Conservation (phyloP, 177 flowering plant species). For the Vitis hybrid region DNA sequence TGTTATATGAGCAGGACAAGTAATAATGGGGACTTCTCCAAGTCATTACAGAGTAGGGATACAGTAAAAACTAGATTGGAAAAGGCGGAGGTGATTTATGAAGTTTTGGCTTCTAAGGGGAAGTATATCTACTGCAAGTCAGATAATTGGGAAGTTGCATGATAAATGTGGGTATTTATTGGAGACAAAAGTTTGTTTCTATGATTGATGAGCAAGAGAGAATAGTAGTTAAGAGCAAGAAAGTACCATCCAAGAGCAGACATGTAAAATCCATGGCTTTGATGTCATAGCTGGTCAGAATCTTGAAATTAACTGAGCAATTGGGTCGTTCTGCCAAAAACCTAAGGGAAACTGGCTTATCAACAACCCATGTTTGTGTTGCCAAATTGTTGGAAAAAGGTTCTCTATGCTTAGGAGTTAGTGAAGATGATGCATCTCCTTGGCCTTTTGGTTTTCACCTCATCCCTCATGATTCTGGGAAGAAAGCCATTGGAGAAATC, state of each 20-base stretch:
- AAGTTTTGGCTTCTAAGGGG: no score
- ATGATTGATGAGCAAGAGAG: constrained; percentile 8
- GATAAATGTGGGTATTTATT: no score
- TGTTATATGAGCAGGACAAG: no score
- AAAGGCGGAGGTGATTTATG: no score
- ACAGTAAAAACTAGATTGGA: no score
- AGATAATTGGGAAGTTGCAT: no score
- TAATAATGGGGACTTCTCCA: no score
- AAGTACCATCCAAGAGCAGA: not conserved
- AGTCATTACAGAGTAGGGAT: no score
- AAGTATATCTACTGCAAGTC: no score
- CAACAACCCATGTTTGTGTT: not conserved
- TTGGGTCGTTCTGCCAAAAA: not conserved
- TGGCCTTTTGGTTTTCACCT: no score
- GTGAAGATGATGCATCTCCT: constrained; percentile 7
- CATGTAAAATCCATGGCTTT: not conserved
- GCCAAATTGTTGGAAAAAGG: not conserved
- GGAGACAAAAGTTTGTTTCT: not conserved
- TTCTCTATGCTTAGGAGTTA: not conserved
- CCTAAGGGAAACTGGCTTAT: constrained; percentile 2
- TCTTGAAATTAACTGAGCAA: constrained; percentile 2
- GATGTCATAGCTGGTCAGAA: not conserved
- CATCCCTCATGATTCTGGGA: no score
- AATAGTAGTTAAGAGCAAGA: not conserved
- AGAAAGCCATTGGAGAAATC: no score